Base-by-base conservation (phyloP, 371 early-diverging fungal genomes). In the Mortierella sp. region DNA sequence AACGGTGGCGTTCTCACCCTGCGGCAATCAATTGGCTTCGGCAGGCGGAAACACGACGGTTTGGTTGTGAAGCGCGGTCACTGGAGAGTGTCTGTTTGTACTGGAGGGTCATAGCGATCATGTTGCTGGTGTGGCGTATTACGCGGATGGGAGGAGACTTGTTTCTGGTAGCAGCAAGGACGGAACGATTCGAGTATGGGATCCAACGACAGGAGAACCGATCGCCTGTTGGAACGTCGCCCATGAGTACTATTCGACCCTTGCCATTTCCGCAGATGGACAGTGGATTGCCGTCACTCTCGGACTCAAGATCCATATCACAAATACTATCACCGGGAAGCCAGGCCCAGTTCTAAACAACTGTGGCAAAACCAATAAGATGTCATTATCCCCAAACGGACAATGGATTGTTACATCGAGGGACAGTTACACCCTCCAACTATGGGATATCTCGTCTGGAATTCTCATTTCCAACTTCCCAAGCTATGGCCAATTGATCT, bases 101-200 rank as follows among this genome's bases (percentile, higher is more conserved):
- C 61, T 73, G 24, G 26, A 28, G 28, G 73, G 46, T 28, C 57
- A 61, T n/a, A 44, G 0, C 2, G 40, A 1, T 6, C 6, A 0
- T 40, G 40, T 73, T 43, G 21, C 3, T 3, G 6, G 5, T 59
- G 10, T 73, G 24, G 3, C 28, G n/a, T 59, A 13, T 31, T 73
- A 59, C 1, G 46, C 61, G 24, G 48, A 61, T 31, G 61, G 73
- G 3, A 8, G 24, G 3, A 3, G 46, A 6, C 5, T 73, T 21
- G 44, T 61, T 10, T n/a, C 61, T 8, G 24, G 16, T 24, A 13
- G 40, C 13, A 6, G 4, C 43, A 4, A n/a, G 28, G 61, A 46
- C 43, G 54, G 72, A 16, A 55, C 40, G 13, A n/a, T 54, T 2
- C 31, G 46, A 34, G 9, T 72, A 28, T 72, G 72, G 72, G 72